Base-by-base conservation (phyloP, 1,284 basidiomycete species). In the Leccinum insolens region DNA sequence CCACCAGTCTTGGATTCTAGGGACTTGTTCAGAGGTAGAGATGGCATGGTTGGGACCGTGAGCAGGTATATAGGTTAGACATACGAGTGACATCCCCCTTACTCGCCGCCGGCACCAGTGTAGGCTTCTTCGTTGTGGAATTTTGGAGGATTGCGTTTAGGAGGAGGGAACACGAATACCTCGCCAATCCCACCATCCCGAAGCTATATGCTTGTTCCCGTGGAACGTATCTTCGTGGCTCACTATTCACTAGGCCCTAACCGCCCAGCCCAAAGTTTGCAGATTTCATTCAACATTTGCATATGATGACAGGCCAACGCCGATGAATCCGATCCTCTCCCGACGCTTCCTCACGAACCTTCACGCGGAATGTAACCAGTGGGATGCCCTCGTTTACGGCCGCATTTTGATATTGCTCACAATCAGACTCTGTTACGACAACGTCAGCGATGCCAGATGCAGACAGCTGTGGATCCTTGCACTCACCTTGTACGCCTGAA, bases 401-500 rank as follows among this genome's bases (percentile, higher is more conserved):
- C 83, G 88, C 63, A 85, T 80, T 77, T 93, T 93, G 80, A 93
- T 86, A 73, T 91, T 93, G 83, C 85, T 90, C 74, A 94, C 92
- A 71, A 94, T 94, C 70, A 94, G 81, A 71, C 86, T 89, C 91
- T 92, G 77, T 49, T 2, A 57, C 7, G 7, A 15, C 60, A 69
- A 63, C 44, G 64, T 66, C 67, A 68, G 8, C 20, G 46, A 64
- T 28, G 25, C 52, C 22, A 49, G 25, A n/a, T 31, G 31, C 46
- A 25, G 34, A 17, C 4, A 60, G 11, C 31, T n/a, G 28, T 34
- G 6, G 8, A 31, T 17, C 7, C 9, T 44, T 41, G 15, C 14
- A 74, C 85, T 74, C 68, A 89, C 91, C 91, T 98, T 98, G 85
- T 98, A 98, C 58, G 88, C 89, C 71, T 94, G 88, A 2, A 98